phyloP scores from a whole-genome alignment of 306 rosid genomes.

The Lathyrus sativus region DNA sequence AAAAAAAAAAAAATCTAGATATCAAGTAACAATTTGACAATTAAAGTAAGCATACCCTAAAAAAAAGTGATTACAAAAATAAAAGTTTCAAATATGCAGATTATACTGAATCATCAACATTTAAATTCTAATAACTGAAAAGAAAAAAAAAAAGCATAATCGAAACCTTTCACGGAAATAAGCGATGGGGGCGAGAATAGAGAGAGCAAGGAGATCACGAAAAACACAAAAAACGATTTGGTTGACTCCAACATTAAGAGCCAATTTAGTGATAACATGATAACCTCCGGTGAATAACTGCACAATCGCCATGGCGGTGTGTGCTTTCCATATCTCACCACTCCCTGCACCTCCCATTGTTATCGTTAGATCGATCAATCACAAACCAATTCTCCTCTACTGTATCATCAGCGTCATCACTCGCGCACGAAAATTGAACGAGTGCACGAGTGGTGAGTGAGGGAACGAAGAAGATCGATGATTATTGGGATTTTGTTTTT shows the following conservation, averaged over 20 bases:
- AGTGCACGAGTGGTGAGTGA: background rate
- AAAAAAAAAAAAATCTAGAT: no score
- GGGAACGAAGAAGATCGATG: background rate
- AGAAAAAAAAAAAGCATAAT: no score
- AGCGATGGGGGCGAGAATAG: conserved; percentile 83
- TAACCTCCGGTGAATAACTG: conserved; percentile 85
- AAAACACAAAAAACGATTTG: conserved; percentile 87
- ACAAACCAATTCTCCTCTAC: background rate
- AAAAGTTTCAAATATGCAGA: no score
- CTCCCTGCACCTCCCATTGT: conserved; percentile 40
- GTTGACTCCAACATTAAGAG: conserved; percentile 85
- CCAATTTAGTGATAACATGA: conserved; percentile 85
- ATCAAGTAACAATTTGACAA: background rate
- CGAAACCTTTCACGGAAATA: conserved; percentile 69
- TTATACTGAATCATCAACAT: no score
- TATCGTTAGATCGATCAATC: background rate
- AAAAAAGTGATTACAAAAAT: background rate
- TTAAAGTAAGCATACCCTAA: conserved; percentile 1
- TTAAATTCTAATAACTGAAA: background rate
- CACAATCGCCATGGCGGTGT: conserved; percentile 68
- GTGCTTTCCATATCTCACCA: conserved; percentile 66
- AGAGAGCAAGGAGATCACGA: conserved; percentile 76
- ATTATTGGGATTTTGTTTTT: background rate
- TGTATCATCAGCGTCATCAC: background rate
- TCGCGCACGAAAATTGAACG: background rate